phyloP scores from a whole-genome alignment of 2,329 filamentous ascomycete species.

The Ophiobolus disseminans region DNA sequence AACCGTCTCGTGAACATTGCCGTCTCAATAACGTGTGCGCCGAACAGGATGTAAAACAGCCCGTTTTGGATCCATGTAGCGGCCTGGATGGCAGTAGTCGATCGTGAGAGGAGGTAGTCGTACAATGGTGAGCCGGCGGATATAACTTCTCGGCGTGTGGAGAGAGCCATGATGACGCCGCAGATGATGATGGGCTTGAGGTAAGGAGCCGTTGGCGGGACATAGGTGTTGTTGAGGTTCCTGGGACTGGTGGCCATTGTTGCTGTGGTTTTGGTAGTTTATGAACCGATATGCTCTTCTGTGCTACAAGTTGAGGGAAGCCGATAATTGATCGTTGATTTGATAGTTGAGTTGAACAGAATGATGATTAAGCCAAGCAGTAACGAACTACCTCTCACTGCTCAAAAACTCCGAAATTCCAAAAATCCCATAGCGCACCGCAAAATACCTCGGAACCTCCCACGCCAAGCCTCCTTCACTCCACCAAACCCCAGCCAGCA shows the following conservation, averaged over 20 bases:
- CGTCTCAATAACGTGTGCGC: slow-evolving; percentile 30
- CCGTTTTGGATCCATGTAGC: slow-evolving; percentile 29
- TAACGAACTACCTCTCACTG: too few species aligned
- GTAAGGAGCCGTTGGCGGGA: slow-evolving; percentile 17
- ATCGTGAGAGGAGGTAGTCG: slow-evolving; percentile 17
- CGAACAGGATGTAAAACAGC: slow-evolving; percentile 33
- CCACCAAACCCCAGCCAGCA: slow-evolving; percentile 1
- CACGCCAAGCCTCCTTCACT: slow-evolving; percentile 15
- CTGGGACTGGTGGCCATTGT: slow-evolving; percentile 17
- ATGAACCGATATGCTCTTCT: too few species aligned
- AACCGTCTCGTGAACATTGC: slow-evolving; percentile 25
- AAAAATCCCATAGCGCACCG: background rate
- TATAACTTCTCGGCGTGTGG: slow-evolving; percentile 22
- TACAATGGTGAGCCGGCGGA: slow-evolving; percentile 27
- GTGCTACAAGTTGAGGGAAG: too few species aligned
- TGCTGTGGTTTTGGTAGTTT: background rate
- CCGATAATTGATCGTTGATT: background rate
- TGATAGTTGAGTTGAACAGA: background rate
- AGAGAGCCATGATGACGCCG: slow-evolving; percentile 33
- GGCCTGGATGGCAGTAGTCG: slow-evolving; percentile 15
- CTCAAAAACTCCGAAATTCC: background rate
- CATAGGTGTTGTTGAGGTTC: slow-evolving; percentile 28
- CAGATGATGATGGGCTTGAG: slow-evolving; percentile 30
- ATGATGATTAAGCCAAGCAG: too few species aligned
- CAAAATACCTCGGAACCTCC: background rate